phyloP scores from a whole-genome alignment of 1,284 basidiomycete species.

The Puccinia triticina region DNA sequence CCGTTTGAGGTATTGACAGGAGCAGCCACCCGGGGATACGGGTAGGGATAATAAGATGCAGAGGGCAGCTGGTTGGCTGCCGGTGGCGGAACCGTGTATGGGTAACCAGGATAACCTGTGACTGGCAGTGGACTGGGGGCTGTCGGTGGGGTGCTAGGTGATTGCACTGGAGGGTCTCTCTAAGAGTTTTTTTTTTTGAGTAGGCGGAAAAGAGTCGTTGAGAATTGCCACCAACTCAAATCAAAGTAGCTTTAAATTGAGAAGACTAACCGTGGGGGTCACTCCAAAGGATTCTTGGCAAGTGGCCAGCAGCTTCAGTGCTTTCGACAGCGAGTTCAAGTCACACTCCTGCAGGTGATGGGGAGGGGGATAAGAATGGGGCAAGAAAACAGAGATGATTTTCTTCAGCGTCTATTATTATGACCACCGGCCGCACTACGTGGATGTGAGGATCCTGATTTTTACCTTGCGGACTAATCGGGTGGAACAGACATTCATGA shows the following conservation, averaged over 20 bases:
- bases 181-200: too few species aligned
- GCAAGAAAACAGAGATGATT: not conserved
- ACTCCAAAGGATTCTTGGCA: slow-evolving; percentile 18
- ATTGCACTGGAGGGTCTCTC: not conserved
- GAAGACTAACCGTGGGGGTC: not conserved
- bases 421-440: not conserved
- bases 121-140: not conserved
- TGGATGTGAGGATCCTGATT: not conserved
- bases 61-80: not conserved
- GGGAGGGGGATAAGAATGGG: not conserved
- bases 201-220: too few species aligned
- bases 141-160: not conserved
- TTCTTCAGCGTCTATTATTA: not conserved
- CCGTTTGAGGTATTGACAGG: not conserved
- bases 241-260: not conserved
- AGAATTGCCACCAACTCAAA: not conserved
- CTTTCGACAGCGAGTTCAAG: slow-evolving; percentile 10
- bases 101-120: slow-evolving; percentile 4
- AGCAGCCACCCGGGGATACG: not conserved
- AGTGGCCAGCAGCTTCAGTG: not conserved
- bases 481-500: not conserved
- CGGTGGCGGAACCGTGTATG: not conserved
- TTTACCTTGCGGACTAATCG: slow-evolving; percentile 12
- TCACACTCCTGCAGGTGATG: slow-evolving; percentile 4
- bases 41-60: not conserved